A percentile compares a stretch with the other conserved stretches of the same genome.
Evolutionary conservation across 1,284 basidiomycete species (phyloP).

Genomic region (Puccinia triticina): DNA sequence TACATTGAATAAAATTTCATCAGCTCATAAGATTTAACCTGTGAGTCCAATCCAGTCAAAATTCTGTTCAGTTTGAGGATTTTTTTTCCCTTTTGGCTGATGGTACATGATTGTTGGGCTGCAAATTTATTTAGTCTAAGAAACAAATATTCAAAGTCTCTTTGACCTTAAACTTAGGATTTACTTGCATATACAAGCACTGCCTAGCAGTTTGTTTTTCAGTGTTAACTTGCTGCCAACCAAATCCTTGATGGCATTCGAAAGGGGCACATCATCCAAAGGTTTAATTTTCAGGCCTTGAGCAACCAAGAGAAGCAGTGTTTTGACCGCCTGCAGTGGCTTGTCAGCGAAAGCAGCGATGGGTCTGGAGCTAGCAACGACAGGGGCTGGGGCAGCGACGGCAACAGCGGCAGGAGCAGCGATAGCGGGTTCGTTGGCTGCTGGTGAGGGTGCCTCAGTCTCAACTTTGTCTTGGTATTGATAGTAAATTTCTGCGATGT

Average conservation of each 20-base stretch:
- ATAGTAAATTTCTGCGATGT: slow-evolving; percentile 96
- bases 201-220: slow-evolving; percentile 91
- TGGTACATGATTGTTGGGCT: too few species aligned
- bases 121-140: too few species aligned
- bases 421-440: slow-evolving; percentile 61
- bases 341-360: slow-evolving; percentile 80
- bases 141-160: too few species aligned
- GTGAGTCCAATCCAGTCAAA: too few species aligned
- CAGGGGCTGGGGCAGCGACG: slow-evolving; percentile 61
- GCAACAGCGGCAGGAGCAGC: slow-evolving; percentile 58
- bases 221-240: slow-evolving; percentile 97
- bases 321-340: slow-evolving; percentile 88
- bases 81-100: too few species aligned
- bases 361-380: slow-evolving; percentile 63
- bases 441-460: slow-evolving; percentile 2
- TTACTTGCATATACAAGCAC: too few species aligned
- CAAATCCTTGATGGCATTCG: slow-evolving; percentile 96
- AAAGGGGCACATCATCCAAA: slow-evolving; percentile 82
- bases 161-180: too few species aligned
- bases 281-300: slow-evolving; percentile 99
- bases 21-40: too few species aligned
- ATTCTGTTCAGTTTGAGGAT: too few species aligned
- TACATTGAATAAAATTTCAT: too few species aligned
- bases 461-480: slow-evolving; percentile 84
- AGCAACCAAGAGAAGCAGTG: slow-evolving; percentile 84